phyloP scores from a whole-genome alignment of 1,284 basidiomycete genomes.

The Moniliella sp. region DNA sequence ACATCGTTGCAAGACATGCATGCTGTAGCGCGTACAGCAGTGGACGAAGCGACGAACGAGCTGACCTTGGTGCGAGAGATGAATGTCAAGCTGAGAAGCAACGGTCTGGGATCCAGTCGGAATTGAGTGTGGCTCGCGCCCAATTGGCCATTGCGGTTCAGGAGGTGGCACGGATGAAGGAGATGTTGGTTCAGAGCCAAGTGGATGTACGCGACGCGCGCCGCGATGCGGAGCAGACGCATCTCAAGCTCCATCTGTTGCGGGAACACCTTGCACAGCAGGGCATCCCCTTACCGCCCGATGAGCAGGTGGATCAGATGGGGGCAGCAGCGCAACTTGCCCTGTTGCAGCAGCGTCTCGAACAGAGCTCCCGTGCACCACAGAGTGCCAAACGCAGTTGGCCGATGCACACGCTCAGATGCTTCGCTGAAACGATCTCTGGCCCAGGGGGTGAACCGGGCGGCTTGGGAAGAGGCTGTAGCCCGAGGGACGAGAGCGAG shows the following conservation, averaged over 20 bases:
- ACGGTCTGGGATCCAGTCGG: slow-evolving; percentile 49
- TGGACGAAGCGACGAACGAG: slow-evolving; percentile 34
- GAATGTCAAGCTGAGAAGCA: slow-evolving; percentile 50
- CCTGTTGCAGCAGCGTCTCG: no score
- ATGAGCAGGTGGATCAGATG: no score
- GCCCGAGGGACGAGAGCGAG: no score
- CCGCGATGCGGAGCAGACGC: slow-evolving; percentile 51
- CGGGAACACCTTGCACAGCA: slow-evolving; percentile 39
- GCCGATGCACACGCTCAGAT: no score
- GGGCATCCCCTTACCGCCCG: neutral
- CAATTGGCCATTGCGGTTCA: slow-evolving; percentile 53
- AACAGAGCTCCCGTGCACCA: no score
- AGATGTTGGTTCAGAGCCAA: slow-evolving; percentile 37
- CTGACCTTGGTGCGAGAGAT: slow-evolving; percentile 49
- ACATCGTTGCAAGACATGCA: slow-evolving; percentile 24
- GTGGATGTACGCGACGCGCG: slow-evolving; percentile 46
- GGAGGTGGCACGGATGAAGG: slow-evolving; percentile 50
- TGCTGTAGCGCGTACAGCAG: slow-evolving; percentile 17
- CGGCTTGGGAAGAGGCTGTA: no score
- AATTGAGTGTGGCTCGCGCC: slow-evolving; percentile 54
- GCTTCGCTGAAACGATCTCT: no score
- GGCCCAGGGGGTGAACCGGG: no score
- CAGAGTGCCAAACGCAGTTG: no score
- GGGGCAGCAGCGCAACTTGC: no score
- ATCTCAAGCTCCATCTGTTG: slow-evolving; percentile 57